Base-by-base conservation (phyloP, 176 grass and related monocot genomes). In the Phoenix dactylifera region DNA sequence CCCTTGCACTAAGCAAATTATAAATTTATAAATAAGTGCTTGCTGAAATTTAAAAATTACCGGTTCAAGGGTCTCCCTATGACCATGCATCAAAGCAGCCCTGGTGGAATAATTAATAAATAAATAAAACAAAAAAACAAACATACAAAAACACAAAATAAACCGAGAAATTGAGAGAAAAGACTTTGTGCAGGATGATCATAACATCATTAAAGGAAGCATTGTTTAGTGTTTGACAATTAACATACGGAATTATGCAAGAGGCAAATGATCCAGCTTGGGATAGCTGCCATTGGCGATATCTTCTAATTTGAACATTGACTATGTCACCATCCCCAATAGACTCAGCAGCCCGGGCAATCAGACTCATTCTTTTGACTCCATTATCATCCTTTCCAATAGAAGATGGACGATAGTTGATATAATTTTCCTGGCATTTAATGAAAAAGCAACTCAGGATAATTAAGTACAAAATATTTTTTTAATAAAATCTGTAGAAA, bases 231-330 rank as follows among this genome's bases (percentile, higher is more conserved):
- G 16, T 12, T 63, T 66, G 57, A 60, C 58, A 70, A 59, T 82
- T 48, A 59, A 87, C 86, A 68, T 86, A 92, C 93, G 93, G 93
- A 62, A 98, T 71, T 73, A 98, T 85, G 60, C 74, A 88, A 56
- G 93, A 92, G 80, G 93, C 84, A 29, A 98, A 86, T 70, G 87
- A 86, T 70, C 87, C 74, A 73, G 87, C 88, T 88, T 98, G 87
- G 16, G 84, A 92, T 23, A 98, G 61, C 70, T 98, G 93, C 93
- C 93, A 98, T 26, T 92, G 93, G 15, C 93, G 79, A 73, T 98
- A 92, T 89, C 93, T 80, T 76, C 93, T 92, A 69, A 98, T 98
- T 72, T 98, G 93, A 56, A 98, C 84, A 89, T 92, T 98, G 62
- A 98, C 85, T 65, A 98, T 83, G 79, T 98, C 93, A 52, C 84